Evolutionary conservation across 805 yeast genomes (phyloP).

Genomic region (Pichia scutulata): DNA sequence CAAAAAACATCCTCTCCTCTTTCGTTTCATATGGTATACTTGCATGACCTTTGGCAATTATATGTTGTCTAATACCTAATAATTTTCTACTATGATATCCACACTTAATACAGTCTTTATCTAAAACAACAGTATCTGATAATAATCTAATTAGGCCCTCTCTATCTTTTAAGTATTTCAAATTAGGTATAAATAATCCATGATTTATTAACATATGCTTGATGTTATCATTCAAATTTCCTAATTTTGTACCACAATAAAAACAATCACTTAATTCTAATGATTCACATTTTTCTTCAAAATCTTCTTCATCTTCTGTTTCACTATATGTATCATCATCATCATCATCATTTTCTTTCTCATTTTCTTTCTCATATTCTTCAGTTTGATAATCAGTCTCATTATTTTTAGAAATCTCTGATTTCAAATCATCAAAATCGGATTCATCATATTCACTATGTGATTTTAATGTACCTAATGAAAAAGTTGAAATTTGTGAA

Average conservation of each 20-base stretch:
- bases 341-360: too few relatives aligned
- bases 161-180: conserved; percentile 55
- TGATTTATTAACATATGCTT: conserved; percentile 71
- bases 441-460: conserved; percentile 14
- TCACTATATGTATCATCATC: conserved; percentile 11
- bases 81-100: conserved; percentile 69
- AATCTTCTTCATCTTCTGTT: conserved; percentile 1
- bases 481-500: conserved; percentile 50
- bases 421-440: conserved; percentile 17
- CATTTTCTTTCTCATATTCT: too few relatives aligned
- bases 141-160: conserved; percentile 65
- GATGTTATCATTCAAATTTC: conserved; percentile 37
- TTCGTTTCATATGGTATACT: conserved; percentile 79
- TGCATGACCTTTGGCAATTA: conserved; percentile 78
- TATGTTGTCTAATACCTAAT: conserved; percentile 83
- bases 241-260: conserved; percentile 38
- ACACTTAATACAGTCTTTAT: conserved; percentile 77
- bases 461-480: conserved; percentile 33
- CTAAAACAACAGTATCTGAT: conserved; percentile 69
- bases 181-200: conserved; percentile 86
- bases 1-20: conserved; percentile 61
- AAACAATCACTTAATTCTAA: conserved; percentile 39
- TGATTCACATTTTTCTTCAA: conserved; percentile 20
- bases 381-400: conserved; percentile 11
- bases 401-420: conserved; percentile 11